Evolutionary conservation across 1,139 yeast species (phyloP).

Genomic region (Nadsonia commutata): DNA sequence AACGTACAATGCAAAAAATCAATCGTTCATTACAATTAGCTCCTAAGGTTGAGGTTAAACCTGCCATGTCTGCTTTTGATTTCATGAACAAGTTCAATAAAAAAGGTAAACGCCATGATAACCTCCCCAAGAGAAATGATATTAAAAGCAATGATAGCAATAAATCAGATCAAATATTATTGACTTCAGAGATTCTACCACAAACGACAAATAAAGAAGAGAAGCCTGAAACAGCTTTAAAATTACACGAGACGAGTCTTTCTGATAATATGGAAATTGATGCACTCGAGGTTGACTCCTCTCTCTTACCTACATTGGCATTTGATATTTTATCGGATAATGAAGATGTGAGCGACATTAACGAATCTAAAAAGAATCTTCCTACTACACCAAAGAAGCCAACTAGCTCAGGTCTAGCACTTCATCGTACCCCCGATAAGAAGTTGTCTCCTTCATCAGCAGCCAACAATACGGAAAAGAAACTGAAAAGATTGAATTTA

Average conservation of each 20-base stretch:
- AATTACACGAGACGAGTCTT: too few relatives aligned
- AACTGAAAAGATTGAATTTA: neutral
- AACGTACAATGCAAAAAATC: neutral
- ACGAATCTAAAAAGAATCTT: slow-evolving; percentile 13
- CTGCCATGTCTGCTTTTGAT: slow-evolving; percentile 1
- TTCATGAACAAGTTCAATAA: slow-evolving; percentile 6
- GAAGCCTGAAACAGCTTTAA: too few relatives aligned
- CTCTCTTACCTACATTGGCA: neutral
- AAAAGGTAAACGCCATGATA: slow-evolving; percentile 8
- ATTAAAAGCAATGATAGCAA: too few relatives aligned
- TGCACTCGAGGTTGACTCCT: neutral
- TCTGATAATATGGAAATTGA: too few relatives aligned
- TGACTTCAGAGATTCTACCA: too few relatives aligned
- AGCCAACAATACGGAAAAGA: neutral
- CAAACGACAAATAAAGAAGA: too few relatives aligned
- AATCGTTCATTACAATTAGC: neutral
- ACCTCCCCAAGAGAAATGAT: too few relatives aligned
- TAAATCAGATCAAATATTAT: too few relatives aligned
- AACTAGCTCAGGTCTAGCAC: neutral
- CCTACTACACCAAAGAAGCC: slow-evolving; percentile 7
- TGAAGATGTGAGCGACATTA: slow-evolving; percentile 13
- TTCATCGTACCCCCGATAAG: neutral
- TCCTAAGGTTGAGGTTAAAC: neutral
- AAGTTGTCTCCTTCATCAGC: neutral
- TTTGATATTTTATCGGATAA: neutral